Evolutionary conservation across 2,329 filamentous ascomycete species (phyloP), one percentile per base, ranked within the genome.

Genomic region (Aciculosporium take): DNA sequence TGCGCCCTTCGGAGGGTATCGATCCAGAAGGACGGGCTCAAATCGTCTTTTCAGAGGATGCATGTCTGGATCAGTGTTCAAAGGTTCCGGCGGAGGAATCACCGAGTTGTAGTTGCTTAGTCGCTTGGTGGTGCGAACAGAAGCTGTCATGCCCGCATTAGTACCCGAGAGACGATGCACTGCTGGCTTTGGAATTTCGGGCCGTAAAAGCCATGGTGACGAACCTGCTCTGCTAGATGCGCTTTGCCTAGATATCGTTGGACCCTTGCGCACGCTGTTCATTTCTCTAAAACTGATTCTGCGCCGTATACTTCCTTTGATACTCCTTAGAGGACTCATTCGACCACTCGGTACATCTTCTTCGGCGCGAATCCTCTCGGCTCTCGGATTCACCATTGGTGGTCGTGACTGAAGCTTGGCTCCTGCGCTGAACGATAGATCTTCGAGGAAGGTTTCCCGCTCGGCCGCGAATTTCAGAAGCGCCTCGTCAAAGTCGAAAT

Each of bases 81-180:
- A 76, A 8, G 89, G 89, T 59, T 96, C 86, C 10, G 91, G 91
- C 2, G 79, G 79, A 12, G 91, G 91, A 41, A 98, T 96, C 40
- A 98, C 91, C 1, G 91, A 95, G 60, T 96, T 96, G 63, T 98
- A 98, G 58, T 94, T 94, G 61, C 89, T 96, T 49, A 96, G 67
- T 52, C 91, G 78, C 63, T 79, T 91, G 29, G 88, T 80, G 5
- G 88, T 94, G 51, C 88, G 80, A 48, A 77, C 64, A 35, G 73
- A 77, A 45, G 72, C 73, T 74, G 69, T 5, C 39, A 31, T 33
- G 15, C 8, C 20, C 13, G 12, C 18, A 20, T 44, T 32, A 43
- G 42, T 25, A 2, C 7, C 10, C 13, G 7, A 18, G 20, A 29
- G 17, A 30, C 20, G 27, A 31, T 12, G 27, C 8, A 21, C 5